Percentiles rank a stretch among this genome's conserved stretches.
These are phyloP conservation scores for Lanmaoa pseudosensibilis DNA, from an alignment of 768 basidiomycete species.

Conservation along the genomic window DNA sequence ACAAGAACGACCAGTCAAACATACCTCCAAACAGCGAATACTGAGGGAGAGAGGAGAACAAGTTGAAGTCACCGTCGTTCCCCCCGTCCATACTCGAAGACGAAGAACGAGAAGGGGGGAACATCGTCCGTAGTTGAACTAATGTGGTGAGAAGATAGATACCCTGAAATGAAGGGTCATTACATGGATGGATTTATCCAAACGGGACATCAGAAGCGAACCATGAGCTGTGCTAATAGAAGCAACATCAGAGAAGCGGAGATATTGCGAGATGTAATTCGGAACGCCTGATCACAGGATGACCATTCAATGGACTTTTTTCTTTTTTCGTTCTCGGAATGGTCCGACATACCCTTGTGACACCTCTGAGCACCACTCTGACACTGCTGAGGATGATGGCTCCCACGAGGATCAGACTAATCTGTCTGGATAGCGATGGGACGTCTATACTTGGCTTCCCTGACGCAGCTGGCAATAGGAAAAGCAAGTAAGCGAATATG, in stretches of 20 bases:
- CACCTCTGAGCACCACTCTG: conserved; percentile 65
- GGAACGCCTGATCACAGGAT: conserved; percentile 45
- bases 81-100: conserved; percentile 11
- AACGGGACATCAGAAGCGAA: conserved; percentile 31
- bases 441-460: conserved; percentile 34
- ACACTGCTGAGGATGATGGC: conserved; percentile 74
- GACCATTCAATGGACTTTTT: neutral
- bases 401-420: conserved; percentile 72
- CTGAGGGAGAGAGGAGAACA: conserved; percentile 71
- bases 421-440: conserved; percentile 48
- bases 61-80: conserved; percentile 37
- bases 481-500: conserved; percentile 40
- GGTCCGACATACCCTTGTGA: conserved; percentile 49
- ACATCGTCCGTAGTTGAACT: conserved; percentile 78
- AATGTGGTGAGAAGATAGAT: conserved; percentile 82
- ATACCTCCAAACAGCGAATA: conserved; percentile 72
- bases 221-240: conserved; percentile 81
- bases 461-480: conserved; percentile 37
- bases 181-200: neutral
- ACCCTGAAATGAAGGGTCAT: conserved; percentile 45
- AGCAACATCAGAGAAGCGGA: conserved; percentile 78
- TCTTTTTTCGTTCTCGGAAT: neutral
- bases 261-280: conserved; percentile 65
- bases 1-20: conserved; percentile 72
- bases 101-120: conserved; percentile 53